A percentile compares a stretch with the other conserved stretches of the same genome.
phyloP scores from a whole-genome alignment of 2,329 filamentous ascomycete genomes.

The Didymosphaeria variabile region DNA sequence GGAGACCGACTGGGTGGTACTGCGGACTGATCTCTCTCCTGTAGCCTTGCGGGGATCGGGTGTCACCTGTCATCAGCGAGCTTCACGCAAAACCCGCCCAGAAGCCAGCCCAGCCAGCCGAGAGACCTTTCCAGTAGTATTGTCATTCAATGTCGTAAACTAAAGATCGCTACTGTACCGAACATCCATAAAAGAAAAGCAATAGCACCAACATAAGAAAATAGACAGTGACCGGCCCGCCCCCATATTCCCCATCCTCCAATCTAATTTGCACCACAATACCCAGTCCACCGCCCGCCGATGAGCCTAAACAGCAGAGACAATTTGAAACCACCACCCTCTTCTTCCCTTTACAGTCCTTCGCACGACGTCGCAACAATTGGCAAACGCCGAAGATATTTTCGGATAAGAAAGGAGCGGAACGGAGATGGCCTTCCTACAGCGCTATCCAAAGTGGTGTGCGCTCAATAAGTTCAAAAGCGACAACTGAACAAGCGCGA shows the following conservation, averaged over 20 bases:
- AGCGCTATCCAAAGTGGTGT: conserved; percentile 29
- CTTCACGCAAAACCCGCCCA: not conserved
- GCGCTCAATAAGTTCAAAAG: conserved; percentile 16
- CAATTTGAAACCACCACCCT: conserved; percentile 16
- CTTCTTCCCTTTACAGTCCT: not conserved
- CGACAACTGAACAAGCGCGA: conserved; percentile 10
- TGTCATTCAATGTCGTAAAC: conserved; percentile 43
- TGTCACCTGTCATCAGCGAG: not conserved
- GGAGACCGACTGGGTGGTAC: not conserved
- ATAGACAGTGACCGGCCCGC: conserved; percentile 1
- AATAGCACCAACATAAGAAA: conserved; percentile 27
- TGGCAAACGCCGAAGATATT: conserved; percentile 16
- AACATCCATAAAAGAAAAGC: conserved; percentile 28
- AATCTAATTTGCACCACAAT: not conserved
- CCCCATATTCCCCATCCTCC: conserved; percentile 13
- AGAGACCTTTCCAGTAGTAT: conserved; percentile 4
- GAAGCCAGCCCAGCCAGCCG: not conserved
- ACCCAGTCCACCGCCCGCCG: conserved; percentile 6
- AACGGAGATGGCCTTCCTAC: conserved; percentile 23
- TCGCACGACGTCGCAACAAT: conserved; percentile 7
- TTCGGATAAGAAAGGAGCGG: conserved; percentile 23
- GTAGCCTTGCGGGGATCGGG: not conserved
- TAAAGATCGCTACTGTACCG: conserved; percentile 39
- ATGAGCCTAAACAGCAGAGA: conserved; percentile 2
- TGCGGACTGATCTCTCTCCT: not conserved